Evolutionary conservation across 169 alveolate species (phyloP).

Genomic region (Blepharisma undulans): DNA sequence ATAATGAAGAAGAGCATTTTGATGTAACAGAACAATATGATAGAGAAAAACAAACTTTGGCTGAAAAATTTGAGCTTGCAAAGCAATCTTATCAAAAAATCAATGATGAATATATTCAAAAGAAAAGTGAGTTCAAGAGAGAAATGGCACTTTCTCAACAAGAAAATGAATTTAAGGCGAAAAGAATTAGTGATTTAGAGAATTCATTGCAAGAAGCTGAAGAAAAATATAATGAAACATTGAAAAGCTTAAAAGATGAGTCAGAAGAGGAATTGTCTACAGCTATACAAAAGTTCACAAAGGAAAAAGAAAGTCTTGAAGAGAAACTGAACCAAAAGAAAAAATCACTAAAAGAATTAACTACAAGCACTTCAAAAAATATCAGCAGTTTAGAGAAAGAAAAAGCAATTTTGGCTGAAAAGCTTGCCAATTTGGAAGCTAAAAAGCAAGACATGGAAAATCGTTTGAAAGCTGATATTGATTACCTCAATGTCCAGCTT

Average conservation of each 20-base stretch:
- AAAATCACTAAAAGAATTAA: conserved; percentile 60
- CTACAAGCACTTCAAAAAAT: conserved; percentile 37
- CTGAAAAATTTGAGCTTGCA: conserved; percentile 16
- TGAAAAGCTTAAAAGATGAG: conserved; percentile 55
- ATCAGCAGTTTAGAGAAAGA: conserved; percentile 47
- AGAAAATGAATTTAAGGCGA: conserved; percentile 76
- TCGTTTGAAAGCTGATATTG: conserved; percentile 50
- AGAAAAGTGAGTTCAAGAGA: conserved; percentile 73
- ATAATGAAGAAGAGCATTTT: conserved; percentile 59
- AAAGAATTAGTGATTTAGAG: conserved; percentile 72
- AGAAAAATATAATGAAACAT: conserved; percentile 78
- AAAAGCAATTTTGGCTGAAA: conserved; percentile 57
- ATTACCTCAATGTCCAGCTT: conserved; percentile 46
- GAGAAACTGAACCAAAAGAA: conserved; percentile 69
- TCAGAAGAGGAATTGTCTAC: conserved; percentile 53
- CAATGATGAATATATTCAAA: conserved; percentile 70
- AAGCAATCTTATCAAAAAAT: conserved; percentile 42
- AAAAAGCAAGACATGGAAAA: conserved; percentile 49
- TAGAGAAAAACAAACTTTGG: background rate
- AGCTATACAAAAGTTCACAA: conserved; percentile 60
- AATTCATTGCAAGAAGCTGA: conserved; percentile 58
- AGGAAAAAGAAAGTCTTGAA: conserved; percentile 68
- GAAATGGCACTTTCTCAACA: conserved; percentile 77
- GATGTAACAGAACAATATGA: conserved; percentile 47
- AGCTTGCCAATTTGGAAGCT: conserved; percentile 70